These are phyloP conservation scores for Chlorella vulgaris DNA, from an alignment of 139 green algal species.

Conservation along the genomic window DNA sequence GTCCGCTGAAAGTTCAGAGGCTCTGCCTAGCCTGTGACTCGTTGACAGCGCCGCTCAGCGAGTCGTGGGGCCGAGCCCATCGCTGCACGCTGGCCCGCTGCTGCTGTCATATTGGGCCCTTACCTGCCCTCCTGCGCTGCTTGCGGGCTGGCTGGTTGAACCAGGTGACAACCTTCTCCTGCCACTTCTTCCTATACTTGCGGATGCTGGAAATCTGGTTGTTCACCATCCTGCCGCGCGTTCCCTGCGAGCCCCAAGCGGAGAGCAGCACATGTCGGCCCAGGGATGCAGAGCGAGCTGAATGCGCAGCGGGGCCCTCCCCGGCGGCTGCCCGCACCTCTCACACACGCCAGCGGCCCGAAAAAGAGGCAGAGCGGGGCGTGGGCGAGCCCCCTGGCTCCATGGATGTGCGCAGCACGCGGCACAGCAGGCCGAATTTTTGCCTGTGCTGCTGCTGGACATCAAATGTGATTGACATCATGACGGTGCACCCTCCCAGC, in stretches of 20 bases:
- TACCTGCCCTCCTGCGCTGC: conserved; percentile 77
- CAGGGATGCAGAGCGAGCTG: neutral
- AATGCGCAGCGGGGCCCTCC: neutral
- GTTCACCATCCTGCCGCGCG: conserved; percentile 70
- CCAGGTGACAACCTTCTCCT: conserved; percentile 87
- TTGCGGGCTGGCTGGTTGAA: conserved; percentile 99
- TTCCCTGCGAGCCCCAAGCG: conserved; percentile 2
- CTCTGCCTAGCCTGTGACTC: too few relatives aligned
- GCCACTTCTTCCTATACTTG: conserved; percentile 96
- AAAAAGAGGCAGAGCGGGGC: neutral
- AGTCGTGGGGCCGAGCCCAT: too few relatives aligned
- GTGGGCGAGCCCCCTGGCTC: neutral
- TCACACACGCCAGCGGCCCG: neutral
- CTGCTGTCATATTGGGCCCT: neutral
- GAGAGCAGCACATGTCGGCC: neutral
- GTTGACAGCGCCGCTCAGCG: too few relatives aligned
- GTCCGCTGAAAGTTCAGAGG: too few relatives aligned
- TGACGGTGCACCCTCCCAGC: too few relatives aligned
- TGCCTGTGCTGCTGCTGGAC: too few relatives aligned
- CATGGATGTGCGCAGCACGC: too few relatives aligned
- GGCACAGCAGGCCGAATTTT: too few relatives aligned
- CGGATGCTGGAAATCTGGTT: conserved; percentile 93
- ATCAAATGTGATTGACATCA: too few relatives aligned
- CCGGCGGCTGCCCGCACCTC: neutral
- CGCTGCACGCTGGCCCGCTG: neutral